These are phyloP conservation scores for Rhipidocladum racemiflorum DNA, from an alignment of 176 grass and related monocot species.

Conservation along the genomic window DNA sequence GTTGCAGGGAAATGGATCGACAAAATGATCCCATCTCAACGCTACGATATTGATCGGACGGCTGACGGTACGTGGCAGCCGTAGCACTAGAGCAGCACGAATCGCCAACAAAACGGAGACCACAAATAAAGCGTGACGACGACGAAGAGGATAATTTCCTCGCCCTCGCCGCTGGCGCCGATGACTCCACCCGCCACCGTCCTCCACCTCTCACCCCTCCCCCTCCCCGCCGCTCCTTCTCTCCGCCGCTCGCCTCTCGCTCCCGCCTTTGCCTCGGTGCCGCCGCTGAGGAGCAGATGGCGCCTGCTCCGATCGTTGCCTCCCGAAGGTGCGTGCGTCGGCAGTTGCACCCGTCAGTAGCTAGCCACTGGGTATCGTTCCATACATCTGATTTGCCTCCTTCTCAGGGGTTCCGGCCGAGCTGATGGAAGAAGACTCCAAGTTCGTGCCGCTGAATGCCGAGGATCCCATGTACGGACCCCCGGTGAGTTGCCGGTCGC, in stretches of 20 bases:
- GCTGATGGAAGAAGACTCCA: slow-evolving; percentile 75
- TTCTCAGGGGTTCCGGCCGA: slow-evolving; percentile 55
- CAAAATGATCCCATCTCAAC: too few species aligned
- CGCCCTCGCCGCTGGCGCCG: slow-evolving; percentile 18
- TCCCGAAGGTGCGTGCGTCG: slow-evolving; percentile 8
- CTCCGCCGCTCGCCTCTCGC: too few species aligned
- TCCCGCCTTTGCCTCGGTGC: not conserved
- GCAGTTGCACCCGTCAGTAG: not conserved
- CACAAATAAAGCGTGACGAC: not conserved
- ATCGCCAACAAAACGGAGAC: not conserved
- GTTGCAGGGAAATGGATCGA: too few species aligned
- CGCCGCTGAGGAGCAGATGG: slow-evolving; percentile 2
- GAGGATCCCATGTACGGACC: slow-evolving; percentile 86
- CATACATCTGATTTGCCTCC: not conserved
- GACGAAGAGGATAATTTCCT: not conserved
- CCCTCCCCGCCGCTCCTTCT: not conserved
- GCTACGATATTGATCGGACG: not conserved
- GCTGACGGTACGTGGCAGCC: not conserved
- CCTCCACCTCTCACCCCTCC: not conserved
- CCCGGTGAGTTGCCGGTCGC: slow-evolving; percentile 51
- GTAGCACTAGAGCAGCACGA: not conserved
- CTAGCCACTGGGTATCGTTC: not conserved
- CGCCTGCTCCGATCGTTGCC: slow-evolving; percentile 31
- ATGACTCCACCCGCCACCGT: slow-evolving; percentile 28
- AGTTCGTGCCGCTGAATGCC: slow-evolving; percentile 75